Conservation (phyloP, 2,329 filamentous ascomycete genomes). For the Penicillium griseofulvum region DNA sequence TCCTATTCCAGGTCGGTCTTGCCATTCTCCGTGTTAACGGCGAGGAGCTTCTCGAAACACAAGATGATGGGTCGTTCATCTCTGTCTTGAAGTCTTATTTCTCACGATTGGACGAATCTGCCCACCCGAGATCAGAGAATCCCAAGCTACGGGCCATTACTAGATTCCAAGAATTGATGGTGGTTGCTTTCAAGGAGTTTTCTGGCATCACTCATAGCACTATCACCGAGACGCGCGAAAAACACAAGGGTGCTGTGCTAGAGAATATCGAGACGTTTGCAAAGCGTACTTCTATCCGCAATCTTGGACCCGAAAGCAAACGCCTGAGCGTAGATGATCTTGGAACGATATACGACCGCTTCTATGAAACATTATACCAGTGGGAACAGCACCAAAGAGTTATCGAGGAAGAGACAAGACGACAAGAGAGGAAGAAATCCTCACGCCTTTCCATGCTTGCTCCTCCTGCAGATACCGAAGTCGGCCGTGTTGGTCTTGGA, state of each 20-base stretch:
- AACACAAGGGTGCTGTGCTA: constrained; percentile 90
- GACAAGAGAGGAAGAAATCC: constrained; percentile 60
- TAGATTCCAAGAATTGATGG: constrained; percentile 96
- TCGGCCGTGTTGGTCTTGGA: constrained; percentile 81
- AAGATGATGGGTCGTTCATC: constrained; percentile 95
- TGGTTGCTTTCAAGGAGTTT: constrained; percentile 98
- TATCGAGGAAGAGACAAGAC: constrained; percentile 69
- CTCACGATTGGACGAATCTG: constrained; percentile 86
- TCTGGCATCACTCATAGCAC: constrained; percentile 90
- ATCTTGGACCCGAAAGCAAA: constrained; percentile 94
- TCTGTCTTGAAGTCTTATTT: constrained; percentile 96
- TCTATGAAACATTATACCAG: constrained; percentile 89
- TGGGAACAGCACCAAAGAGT: constrained; percentile 78
- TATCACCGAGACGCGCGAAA: constrained; percentile 81
- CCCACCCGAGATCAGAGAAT: constrained; percentile 93
- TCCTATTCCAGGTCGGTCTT: constrained; percentile 92
- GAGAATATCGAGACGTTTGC: constrained; percentile 97
- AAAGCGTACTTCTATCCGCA: constrained; percentile 92
- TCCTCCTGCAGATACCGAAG: constrained; percentile 63
- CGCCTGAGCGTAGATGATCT: constrained; percentile 81
- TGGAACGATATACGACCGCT: constrained; percentile 86
- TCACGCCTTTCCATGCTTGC: constrained; percentile 43
- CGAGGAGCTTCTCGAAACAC: constrained; percentile 87
- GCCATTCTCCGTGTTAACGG: constrained; percentile 98
- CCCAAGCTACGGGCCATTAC: constrained; percentile 92